Conservation (phyloP, 495 filamentous ascomycete genomes). For the Neurospora sp. region DNA sequence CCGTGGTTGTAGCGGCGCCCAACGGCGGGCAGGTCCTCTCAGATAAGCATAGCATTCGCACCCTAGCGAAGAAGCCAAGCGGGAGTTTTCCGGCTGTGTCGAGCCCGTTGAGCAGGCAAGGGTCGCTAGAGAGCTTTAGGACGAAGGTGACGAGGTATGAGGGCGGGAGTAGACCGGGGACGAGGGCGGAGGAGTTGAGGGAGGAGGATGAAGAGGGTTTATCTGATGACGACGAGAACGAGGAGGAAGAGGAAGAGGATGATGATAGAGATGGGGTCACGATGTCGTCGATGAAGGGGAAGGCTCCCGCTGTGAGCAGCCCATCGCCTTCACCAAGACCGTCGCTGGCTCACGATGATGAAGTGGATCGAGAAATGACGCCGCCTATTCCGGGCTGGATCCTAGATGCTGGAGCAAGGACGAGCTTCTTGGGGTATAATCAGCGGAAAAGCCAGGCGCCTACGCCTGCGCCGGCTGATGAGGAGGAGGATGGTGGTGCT, state of each 20-base stretch:
- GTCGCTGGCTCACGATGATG: not conserved
- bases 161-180: constrained; percentile 10
- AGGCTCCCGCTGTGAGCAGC: not conserved
- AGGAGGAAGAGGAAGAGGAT: not conserved
- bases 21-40: constrained; percentile 58
- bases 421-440: constrained; percentile 30
- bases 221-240: not conserved
- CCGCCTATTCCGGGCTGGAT: constrained; percentile 51
- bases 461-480: not conserved
- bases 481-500: not conserved
- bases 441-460: constrained; percentile 11
- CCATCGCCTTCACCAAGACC: not conserved
- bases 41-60: constrained; percentile 40
- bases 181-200: constrained; percentile 16
- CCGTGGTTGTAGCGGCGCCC: constrained; percentile 60
- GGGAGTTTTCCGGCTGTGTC: constrained; percentile 48
- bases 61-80: constrained; percentile 57
- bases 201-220: constrained; percentile 20
- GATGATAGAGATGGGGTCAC: no score
- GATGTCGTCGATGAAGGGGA: not conserved
- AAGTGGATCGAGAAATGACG: constrained; percentile 27
- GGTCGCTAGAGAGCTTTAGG: constrained; percentile 35
- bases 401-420: constrained; percentile 36
- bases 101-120: constrained; percentile 40
- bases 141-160: not conserved